These are phyloP conservation scores for Pelargonium fulgidum DNA, from an alignment of 441 rosid genomes.

Conservation along the genomic window DNA sequence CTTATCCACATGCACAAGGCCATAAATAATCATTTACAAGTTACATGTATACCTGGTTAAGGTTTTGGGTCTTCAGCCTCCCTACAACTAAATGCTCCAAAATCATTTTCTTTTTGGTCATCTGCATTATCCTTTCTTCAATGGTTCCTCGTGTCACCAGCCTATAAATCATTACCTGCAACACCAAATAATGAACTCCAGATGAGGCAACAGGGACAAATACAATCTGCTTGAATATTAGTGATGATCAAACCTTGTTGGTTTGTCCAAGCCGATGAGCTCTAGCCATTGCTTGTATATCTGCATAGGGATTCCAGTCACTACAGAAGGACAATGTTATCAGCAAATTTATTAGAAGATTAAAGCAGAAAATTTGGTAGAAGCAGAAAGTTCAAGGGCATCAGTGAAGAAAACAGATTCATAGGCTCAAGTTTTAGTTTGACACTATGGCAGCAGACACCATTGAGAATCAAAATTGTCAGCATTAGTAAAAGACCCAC, in stretches of 20 bases:
- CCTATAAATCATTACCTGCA: conserved; percentile 93
- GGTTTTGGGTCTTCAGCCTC: conserved; percentile 87
- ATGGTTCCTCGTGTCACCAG: conserved; percentile 84
- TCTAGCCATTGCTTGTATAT: conserved; percentile 99
- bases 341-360: conserved; percentile 4
- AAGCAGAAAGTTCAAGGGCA: background rate
- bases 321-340: conserved; percentile 35
- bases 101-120: conserved; percentile 99
- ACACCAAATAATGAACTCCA: conserved; percentile 17
- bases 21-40: background rate
- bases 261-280: conserved; percentile 99
- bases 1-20: too few species aligned
- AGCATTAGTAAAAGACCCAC: background rate
- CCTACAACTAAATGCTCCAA: conserved; percentile 99
- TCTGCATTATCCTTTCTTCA: conserved; percentile 98
- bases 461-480: background rate
- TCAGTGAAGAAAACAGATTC: too few species aligned
- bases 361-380: conserved; percentile 10
- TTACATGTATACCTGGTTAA: conserved; percentile 73
- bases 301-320: conserved; percentile 99
- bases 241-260: conserved; percentile 56
- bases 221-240: background rate
- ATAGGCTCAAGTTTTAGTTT: too few species aligned
- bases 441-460: too few species aligned
- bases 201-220: conserved; percentile 6